Evolutionary conservation across 106 monocot genomes (phyloP).

Genomic region (Chionographis japonica): DNA sequence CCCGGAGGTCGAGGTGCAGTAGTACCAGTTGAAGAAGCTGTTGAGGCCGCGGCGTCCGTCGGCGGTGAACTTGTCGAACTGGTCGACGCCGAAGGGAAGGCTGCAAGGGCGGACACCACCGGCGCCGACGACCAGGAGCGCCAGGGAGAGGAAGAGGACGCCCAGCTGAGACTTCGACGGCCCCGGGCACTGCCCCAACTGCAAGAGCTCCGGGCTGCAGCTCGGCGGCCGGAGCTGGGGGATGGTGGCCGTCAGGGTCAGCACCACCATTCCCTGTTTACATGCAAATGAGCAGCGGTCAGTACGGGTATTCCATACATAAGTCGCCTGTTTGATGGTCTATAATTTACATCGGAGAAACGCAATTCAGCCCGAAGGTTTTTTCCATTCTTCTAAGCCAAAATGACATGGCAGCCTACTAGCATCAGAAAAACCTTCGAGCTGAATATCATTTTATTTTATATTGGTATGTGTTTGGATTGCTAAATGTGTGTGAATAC

Average conservation of each 20-base stretch:
- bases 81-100: conserved; percentile 2
- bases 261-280: background rate
- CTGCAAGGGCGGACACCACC: conserved; percentile 2
- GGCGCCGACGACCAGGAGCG: background rate
- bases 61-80: too few relatives aligned
- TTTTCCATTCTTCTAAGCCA: too few relatives aligned
- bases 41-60: background rate
- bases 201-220: background rate
- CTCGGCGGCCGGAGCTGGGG: conserved; percentile 2
- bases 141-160: background rate
- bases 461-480: too few relatives aligned
- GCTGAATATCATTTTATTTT: too few relatives aligned
- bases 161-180: background rate
- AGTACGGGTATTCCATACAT: too few relatives aligned
- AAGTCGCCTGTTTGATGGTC: too few relatives aligned
- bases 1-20: conserved; percentile 5
- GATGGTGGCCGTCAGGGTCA: background rate
- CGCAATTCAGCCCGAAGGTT: too few relatives aligned
- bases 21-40: conserved; percentile 23
- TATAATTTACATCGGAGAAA: too few relatives aligned
- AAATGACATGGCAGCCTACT: too few relatives aligned
- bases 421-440: too few relatives aligned
- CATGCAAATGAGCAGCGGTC: background rate
- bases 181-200: background rate
- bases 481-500: too few relatives aligned